Percentiles rank a stretch among this genome's conserved stretches.
Evolutionary conservation across 2,329 filamentous ascomycete species (phyloP).

Genomic region (Alternaria novae-zelandiae): DNA sequence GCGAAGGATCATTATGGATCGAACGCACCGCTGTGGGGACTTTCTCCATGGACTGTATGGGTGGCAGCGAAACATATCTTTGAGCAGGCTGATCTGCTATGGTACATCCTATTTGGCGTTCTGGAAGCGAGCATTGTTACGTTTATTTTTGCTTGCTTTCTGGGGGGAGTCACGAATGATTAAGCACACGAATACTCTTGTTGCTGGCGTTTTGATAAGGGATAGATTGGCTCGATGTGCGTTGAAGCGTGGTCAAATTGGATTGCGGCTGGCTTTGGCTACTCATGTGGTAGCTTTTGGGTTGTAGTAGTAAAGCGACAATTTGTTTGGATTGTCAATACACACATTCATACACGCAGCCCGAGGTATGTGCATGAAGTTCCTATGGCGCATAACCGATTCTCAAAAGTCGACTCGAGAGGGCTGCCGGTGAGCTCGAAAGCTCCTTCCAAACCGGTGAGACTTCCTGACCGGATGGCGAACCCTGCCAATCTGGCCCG

Average conservation of each 20-base stretch:
- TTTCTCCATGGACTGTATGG: background rate
- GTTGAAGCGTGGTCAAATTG: slow-evolving; percentile 1
- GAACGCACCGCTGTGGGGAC: background rate
- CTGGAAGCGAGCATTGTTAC: slow-evolving; percentile 7
- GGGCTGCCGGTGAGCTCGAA: no score
- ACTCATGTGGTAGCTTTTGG: background rate
- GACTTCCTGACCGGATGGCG: no score
- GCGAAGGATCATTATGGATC: background rate
- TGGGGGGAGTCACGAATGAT: background rate
- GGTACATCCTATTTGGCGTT: background rate
- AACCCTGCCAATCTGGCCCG: no score
- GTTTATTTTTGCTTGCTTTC: background rate
- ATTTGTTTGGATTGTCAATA: background rate
- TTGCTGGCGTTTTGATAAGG: slow-evolving; percentile 1
- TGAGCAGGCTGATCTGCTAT: background rate
- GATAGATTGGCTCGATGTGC: background rate
- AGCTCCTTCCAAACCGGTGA: no score
- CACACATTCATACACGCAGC: no score
- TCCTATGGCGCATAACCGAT: no score
- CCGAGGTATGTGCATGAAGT: no score
- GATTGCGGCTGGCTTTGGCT: background rate
- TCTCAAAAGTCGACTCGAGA: no score
- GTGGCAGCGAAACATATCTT: background rate
- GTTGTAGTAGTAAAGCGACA: background rate
- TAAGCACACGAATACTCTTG: slow-evolving; percentile 1